Conservation (phyloP, 2,329 filamentous ascomycete species). For the Ilyonectria mors-panacis region DNA sequence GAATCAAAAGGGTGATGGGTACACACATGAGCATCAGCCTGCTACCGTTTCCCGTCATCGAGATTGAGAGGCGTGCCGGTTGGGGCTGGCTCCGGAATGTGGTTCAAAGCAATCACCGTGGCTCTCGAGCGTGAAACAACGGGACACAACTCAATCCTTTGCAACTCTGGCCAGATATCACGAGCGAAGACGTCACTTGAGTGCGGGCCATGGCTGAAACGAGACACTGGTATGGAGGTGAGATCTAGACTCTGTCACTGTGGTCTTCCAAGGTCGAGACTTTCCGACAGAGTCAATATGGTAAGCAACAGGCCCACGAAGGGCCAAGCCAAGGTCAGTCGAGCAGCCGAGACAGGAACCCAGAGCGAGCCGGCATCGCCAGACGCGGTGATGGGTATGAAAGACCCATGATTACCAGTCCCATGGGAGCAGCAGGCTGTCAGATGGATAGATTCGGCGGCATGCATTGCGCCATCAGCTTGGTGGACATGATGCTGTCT, state of each 20-base stretch:
- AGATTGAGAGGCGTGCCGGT: slow-evolving; percentile 31
- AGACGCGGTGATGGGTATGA: slow-evolving; percentile 19
- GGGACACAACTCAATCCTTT: not conserved
- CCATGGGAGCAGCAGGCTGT: slow-evolving; percentile 2
- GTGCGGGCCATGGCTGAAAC: slow-evolving; percentile 43
- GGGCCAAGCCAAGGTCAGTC: slow-evolving; percentile 19
- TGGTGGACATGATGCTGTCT: slow-evolving; percentile 22
- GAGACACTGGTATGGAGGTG: slow-evolving; percentile 41
- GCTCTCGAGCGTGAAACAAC: slow-evolving; percentile 28
- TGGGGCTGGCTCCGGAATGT: slow-evolving; percentile 34
- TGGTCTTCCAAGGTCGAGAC: slow-evolving; percentile 2
- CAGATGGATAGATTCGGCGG: not conserved
- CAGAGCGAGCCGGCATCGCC: slow-evolving; percentile 4
- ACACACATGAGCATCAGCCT: slow-evolving; percentile 10
- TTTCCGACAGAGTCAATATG: too few relatives aligned
- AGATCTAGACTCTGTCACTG: slow-evolving; percentile 30
- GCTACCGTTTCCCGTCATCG: slow-evolving; percentile 32
- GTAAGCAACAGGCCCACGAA: not conserved
- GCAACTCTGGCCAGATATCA: not conserved
- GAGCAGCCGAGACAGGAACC: slow-evolving; percentile 16
- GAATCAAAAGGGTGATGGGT: slow-evolving; percentile 21
- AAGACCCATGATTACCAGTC: slow-evolving; percentile 14
- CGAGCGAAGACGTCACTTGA: slow-evolving; percentile 5
- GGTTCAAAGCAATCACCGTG: slow-evolving; percentile 24
- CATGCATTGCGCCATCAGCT: slow-evolving; percentile 24